Evolutionary conservation across 768 basidiomycete genomes (phyloP).

Genomic region (Imleria badia): DNA sequence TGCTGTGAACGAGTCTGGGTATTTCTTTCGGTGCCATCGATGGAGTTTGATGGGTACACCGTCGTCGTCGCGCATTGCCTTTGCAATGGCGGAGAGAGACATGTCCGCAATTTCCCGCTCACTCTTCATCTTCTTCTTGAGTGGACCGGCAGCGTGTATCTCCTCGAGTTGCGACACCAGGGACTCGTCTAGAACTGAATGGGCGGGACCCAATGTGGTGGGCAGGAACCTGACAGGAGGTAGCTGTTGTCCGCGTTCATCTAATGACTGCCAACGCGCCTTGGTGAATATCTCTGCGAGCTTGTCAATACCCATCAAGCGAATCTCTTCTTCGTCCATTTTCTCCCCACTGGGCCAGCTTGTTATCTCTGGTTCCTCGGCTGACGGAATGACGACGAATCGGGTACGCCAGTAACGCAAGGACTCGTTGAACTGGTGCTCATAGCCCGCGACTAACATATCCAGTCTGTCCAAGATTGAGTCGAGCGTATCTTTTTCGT

Average conservation of each 20-base stretch:
- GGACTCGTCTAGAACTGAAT: slow-evolving; percentile 75
- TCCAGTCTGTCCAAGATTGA: slow-evolving; percentile 55
- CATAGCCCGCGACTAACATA: slow-evolving; percentile 83
- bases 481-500: background rate
- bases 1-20: slow-evolving; percentile 85
- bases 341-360: slow-evolving; percentile 67
- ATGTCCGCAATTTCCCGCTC: slow-evolving; percentile 71
- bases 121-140: slow-evolving; percentile 79
- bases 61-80: slow-evolving; percentile 83
- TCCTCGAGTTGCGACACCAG: slow-evolving; percentile 80
- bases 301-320: slow-evolving; percentile 87
- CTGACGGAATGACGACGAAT: slow-evolving; percentile 88
- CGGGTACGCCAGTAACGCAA: slow-evolving; percentile 93
- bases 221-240: slow-evolving; percentile 75
- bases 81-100: slow-evolving; percentile 63
- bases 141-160: slow-evolving; percentile 70
- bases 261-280: slow-evolving; percentile 70
- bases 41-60: slow-evolving; percentile 82
- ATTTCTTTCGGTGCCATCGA: slow-evolving; percentile 74
- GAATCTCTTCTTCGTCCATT: slow-evolving; percentile 83
- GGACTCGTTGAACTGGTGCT: slow-evolving; percentile 76
- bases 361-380: slow-evolving; percentile 58
- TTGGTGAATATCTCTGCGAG: slow-evolving; percentile 87
- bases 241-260: slow-evolving; percentile 39
- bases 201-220: slow-evolving; percentile 81